phyloP scores from a whole-genome alignment of 2,329 filamentous ascomycete genomes.

The Colletotrichum tofieldiae region DNA sequence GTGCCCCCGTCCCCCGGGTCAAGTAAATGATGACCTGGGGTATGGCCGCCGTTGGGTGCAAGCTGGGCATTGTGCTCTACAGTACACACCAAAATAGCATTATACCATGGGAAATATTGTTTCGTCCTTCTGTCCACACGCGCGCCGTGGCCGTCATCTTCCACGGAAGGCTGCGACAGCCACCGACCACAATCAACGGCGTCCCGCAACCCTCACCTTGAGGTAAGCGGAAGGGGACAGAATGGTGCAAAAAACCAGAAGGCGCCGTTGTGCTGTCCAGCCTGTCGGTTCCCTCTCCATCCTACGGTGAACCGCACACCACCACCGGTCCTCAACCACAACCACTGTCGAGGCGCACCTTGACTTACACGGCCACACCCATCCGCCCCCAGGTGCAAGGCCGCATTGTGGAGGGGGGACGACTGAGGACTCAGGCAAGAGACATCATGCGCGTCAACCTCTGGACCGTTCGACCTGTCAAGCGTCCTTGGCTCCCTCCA shows the following conservation, averaged over 20 bases:
- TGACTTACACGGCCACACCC: constrained; percentile 17
- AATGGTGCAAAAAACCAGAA: not conserved
- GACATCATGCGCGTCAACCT: constrained; percentile 15
- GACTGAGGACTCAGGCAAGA: constrained; percentile 21
- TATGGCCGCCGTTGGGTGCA: not conserved
- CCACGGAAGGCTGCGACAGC: constrained; percentile 36
- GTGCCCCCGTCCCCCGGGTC: constrained; percentile 8
- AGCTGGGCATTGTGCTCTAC: constrained; percentile 13
- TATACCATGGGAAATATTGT: constrained; percentile 23
- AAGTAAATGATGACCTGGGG: constrained; percentile 16
- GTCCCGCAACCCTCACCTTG: constrained; percentile 4
- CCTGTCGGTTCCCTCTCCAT: constrained; percentile 28
- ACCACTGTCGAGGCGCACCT: constrained; percentile 9
- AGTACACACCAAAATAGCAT: constrained; percentile 33
- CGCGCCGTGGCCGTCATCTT: constrained; percentile 1
- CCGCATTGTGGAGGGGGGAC: not conserved
- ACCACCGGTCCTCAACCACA: not conserved
- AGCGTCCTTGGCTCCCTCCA: constrained; percentile 35
- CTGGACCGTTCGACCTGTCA: constrained; percentile 13
- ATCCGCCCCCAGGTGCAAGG: constrained; percentile 14
- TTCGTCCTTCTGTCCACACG: constrained; percentile 23
- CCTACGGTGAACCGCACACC: constrained; percentile 19
- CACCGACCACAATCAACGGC: constrained; percentile 9
- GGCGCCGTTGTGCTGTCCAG: constrained; percentile 15
- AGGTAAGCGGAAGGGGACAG: not conserved